Evolutionary conservation across 1,284 basidiomycete species (phyloP).

Genomic region (Sporisorium sorghi): DNA sequence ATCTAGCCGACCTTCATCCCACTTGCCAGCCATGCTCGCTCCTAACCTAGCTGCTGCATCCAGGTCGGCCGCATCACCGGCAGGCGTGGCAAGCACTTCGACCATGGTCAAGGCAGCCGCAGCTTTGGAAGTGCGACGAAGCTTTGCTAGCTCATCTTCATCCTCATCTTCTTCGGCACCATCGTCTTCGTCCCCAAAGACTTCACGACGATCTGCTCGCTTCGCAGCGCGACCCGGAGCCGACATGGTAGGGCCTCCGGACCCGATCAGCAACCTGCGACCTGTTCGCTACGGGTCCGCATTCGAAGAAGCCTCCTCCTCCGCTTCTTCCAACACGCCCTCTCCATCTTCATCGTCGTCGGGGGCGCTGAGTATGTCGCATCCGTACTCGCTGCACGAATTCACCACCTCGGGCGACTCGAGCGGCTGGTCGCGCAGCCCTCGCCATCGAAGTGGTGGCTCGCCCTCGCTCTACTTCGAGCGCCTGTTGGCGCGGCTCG

Average conservation of each 20-base stretch:
- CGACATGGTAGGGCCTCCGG: slow-evolving; percentile 60
- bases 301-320: slow-evolving; percentile 32
- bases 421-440: slow-evolving; percentile 4
- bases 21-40: slow-evolving; percentile 6
- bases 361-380: slow-evolving; percentile 34
- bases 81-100: not conserved
- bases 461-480: slow-evolving; percentile 49
- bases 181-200: slow-evolving; percentile 8
- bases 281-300: slow-evolving; percentile 62
- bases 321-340: slow-evolving; percentile 8
- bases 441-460: not conserved
- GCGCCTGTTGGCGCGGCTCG: slow-evolving; percentile 47
- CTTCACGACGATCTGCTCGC: slow-evolving; percentile 37
- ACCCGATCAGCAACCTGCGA: slow-evolving; percentile 63
- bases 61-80: slow-evolving; percentile 1
- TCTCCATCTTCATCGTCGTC: slow-evolving; percentile 4
- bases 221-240: slow-evolving; percentile 43
- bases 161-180: slow-evolving; percentile 1
- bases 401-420: slow-evolving; percentile 47
- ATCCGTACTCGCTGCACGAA: slow-evolving; percentile 65
- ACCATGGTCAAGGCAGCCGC: slow-evolving; percentile 3
- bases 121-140: not conserved
- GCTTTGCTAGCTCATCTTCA: not conserved
- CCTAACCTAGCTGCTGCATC: not conserved
- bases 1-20: not conserved